Conservation (phyloP, 1,284 basidiomycete genomes). For the Tylopilus orsonianus region DNA sequence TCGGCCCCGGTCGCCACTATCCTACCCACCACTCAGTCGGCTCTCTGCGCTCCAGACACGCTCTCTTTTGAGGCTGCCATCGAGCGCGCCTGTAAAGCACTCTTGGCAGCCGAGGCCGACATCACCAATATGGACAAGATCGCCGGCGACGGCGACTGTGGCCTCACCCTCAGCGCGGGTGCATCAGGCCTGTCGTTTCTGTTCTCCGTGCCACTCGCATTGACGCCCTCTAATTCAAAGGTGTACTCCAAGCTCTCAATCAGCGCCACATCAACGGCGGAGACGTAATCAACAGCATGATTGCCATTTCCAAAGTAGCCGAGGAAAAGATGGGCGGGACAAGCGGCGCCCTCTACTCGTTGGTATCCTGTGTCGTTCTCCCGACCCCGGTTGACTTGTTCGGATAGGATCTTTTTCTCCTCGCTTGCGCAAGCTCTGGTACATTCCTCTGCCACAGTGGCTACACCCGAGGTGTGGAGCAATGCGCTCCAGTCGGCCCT, state of each 20-base stretch:
- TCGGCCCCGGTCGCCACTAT: constrained; percentile 20
- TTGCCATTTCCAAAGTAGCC: constrained; percentile 70
- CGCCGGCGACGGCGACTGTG: constrained; percentile 76
- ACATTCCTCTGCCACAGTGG: constrained; percentile 35
- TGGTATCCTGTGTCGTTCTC: constrained; percentile 28
- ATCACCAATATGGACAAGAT: constrained; percentile 89
- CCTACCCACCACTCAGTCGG: constrained; percentile 14
- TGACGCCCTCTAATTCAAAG: constrained; percentile 23
- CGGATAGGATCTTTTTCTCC: constrained; percentile 81
- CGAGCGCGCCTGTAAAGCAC: constrained; percentile 62
- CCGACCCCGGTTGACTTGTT: constrained; percentile 1
- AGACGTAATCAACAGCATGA: constrained; percentile 61
- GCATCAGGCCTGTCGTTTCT: constrained; percentile 43
- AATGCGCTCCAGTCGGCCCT: constrained; percentile 63
- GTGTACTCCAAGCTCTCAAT: constrained; percentile 43
- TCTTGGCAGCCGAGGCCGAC: constrained; percentile 81
- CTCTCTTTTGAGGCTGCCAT: constrained; percentile 57
- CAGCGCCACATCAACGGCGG: constrained; percentile 40
- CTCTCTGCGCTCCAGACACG: constrained; percentile 44
- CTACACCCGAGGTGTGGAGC: constrained; percentile 62
- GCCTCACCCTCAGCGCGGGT: constrained; percentile 79
- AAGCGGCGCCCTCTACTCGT: constrained; percentile 90
- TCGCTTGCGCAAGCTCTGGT: constrained; percentile 79
- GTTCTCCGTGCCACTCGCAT: neutral
- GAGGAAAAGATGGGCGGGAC: constrained; percentile 93